A percentile compares a stretch with the other conserved stretches of the same genome.
These are phyloP conservation scores for Hordeum vulgare DNA, from an alignment of 176 grass and related monocot species.

Conservation along the genomic window DNA sequence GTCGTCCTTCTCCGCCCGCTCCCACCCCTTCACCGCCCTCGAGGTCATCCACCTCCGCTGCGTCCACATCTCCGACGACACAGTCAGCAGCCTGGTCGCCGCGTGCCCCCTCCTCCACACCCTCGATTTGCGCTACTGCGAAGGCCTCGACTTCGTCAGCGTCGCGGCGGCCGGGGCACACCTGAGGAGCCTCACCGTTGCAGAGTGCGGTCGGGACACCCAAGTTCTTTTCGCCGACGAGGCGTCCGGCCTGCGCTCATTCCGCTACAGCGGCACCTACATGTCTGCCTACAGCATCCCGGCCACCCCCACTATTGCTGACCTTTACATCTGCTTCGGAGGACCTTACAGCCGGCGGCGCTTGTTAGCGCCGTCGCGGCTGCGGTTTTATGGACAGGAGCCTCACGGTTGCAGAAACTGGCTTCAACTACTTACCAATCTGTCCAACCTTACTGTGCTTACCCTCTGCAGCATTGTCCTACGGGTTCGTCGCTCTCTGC, in stretches of 20 bases:
- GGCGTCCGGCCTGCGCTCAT: conserved; percentile 10
- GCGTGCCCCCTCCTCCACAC: conserved; percentile 29
- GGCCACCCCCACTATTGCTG: not conserved
- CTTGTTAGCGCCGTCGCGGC: too few relatives aligned
- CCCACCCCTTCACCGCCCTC: not conserved
- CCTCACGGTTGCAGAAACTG: not conserved
- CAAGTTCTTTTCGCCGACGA: not conserved
- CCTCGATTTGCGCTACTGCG: conserved; percentile 32
- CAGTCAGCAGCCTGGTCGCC: not conserved
- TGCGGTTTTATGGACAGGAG: too few relatives aligned
- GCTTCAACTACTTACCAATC: conserved; percentile 1
- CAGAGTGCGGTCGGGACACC: not conserved
- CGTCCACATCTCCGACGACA: not conserved
- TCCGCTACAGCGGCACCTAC: not conserved
- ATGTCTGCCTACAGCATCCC: not conserved
- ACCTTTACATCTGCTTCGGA: conserved; percentile 37
- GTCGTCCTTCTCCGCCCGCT: not conserved
- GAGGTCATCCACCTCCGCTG: conserved; percentile 10
- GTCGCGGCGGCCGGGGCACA: not conserved
- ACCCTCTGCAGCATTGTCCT: conserved; percentile 48
- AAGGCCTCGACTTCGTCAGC: not conserved
- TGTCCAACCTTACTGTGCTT: conserved; percentile 39
- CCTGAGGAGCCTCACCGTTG: conserved; percentile 42
- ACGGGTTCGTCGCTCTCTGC: conserved; percentile 14
- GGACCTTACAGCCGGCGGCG: fast-evolving